Percentiles rank a stretch among this genome's conserved stretches.
These are phyloP conservation scores for Lactarius sanguifluus DNA, from an alignment of 768 basidiomycete species.

Conservation along the genomic window DNA sequence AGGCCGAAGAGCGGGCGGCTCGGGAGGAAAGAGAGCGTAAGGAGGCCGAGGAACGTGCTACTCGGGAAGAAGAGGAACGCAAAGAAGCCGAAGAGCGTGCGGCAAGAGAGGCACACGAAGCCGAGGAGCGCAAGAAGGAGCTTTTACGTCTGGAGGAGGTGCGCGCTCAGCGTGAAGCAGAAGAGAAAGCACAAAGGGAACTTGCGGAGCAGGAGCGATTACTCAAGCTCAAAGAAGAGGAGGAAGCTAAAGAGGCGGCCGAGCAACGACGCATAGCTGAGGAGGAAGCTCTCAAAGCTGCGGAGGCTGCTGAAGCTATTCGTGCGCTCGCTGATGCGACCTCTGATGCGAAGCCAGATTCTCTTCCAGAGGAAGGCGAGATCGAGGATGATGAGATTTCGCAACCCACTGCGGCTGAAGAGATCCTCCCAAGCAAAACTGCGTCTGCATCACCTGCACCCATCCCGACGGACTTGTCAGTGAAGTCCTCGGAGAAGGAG, in stretches of 20 bases:
- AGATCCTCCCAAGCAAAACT: conserved; percentile 5
- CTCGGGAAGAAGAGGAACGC: conserved; percentile 43
- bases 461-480: conserved; percentile 45
- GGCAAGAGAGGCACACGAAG: conserved; percentile 29
- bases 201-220: conserved; percentile 41
- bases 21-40: conserved; percentile 35
- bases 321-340: conserved; percentile 35
- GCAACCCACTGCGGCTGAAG: conserved; percentile 30
- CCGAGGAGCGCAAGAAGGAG: conserved; percentile 34
- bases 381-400: conserved; percentile 46
- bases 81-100: conserved; percentile 42
- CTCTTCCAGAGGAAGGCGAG: conserved; percentile 48
- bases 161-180: conserved; percentile 37
- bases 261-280: conserved; percentile 38
- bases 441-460: conserved; percentile 37
- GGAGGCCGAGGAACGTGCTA: conserved; percentile 38
- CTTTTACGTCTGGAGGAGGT: conserved; percentile 19
- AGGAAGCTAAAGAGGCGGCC: conserved; percentile 33
- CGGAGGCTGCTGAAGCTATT: conserved; percentile 44
- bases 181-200: conserved; percentile 46
- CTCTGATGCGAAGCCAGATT: conserved; percentile 37
- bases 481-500: conserved; percentile 50
- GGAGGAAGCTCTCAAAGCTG: conserved; percentile 37
- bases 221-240: conserved; percentile 32
- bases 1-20: conserved; percentile 30